Evolutionary conservation across 805 yeast genomes (phyloP), one percentile per base, ranked within the genome.

Genomic region (Komagataella pastoris): DNA sequence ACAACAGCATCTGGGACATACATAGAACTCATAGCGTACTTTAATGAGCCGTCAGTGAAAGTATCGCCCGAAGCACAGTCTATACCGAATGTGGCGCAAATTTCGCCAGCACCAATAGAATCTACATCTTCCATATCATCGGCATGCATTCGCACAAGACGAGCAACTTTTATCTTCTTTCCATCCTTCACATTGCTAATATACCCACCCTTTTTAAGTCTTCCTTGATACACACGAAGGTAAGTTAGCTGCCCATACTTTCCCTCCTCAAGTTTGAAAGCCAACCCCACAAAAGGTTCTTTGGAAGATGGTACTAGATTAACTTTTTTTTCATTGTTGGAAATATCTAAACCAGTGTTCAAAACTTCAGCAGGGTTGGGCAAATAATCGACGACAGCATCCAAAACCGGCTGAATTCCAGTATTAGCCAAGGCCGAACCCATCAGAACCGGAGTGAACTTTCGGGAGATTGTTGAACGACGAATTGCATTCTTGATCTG

Each of bases 21-120:
- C 99, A 93, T 93, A 4, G 97, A 88, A 52, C 95, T 81, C 98
- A 93, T 91, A 52, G 99, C 83, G 60, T 86, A 83, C 60, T 81
- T 75, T 52, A 81, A 73, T 12, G 76, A 74, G 51, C 93, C 96
- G 58, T 88, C 96, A 48, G 96, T 84, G 69, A 93, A 93, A 12
- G 98, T 88, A 64, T 93, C 99, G 63, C 99, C 99, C 12, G 99
- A 93, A 8, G 98, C 83, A 77, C 99, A 93, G 68, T 93, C 99
- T 59, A 93, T 87, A 71, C 99, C 99, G 61, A 93, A 93, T 53
- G 98, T 91, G 52, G 99, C 99, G 73, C 99, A 93, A 61, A 93
- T 93, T 73, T 93, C 99, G 66, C 99, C 99, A 30, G 98, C 91
- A 19, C 91, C 93, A 62, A 88, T 84, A 71, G 90, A 97, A 49